Conservation (phyloP, 1,139 yeast species). For the Hansenula anomala region DNA sequence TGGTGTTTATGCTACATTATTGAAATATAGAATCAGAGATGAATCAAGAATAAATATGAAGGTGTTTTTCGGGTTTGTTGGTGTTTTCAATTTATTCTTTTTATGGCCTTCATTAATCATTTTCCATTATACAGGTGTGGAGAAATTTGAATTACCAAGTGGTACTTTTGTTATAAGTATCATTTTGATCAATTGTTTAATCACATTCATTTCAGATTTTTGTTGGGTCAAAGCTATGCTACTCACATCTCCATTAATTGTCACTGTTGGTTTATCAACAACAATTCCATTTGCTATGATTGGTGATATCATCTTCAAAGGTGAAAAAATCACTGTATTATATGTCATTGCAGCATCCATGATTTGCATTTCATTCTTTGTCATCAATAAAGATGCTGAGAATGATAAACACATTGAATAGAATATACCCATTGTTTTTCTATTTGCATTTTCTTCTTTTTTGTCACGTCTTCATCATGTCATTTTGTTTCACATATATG, state of each 20-base stretch:
- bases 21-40: slow-evolving; percentile 66
- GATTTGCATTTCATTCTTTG: slow-evolving; percentile 78
- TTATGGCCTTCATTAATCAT: slow-evolving; percentile 79
- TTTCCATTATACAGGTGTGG: slow-evolving; percentile 59
- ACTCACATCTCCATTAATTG: slow-evolving; percentile 88
- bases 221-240: slow-evolving; percentile 96
- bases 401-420: slow-evolving; percentile 35
- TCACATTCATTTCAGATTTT: slow-evolving; percentile 83
- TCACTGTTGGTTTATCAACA: slow-evolving; percentile 88
- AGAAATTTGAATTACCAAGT: slow-evolving; percentile 67
- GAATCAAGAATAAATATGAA: slow-evolving; percentile 79
- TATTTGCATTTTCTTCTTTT: not conserved
- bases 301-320: slow-evolving; percentile 77
- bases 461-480: no score
- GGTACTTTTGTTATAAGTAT: slow-evolving; percentile 46
- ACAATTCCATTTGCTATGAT: slow-evolving; percentile 94
- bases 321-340: slow-evolving; percentile 50
- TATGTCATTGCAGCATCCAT: slow-evolving; percentile 77
- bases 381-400: slow-evolving; percentile 75
- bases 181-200: slow-evolving; percentile 59
- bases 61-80: slow-evolving; percentile 91
- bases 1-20: slow-evolving; percentile 85
- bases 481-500: no score
- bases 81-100: slow-evolving; percentile 68
- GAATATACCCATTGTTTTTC: not conserved